Evolutionary conservation across 192 early-diverging fungal species (phyloP), one percentile per base, ranked within the genome.

Genomic region (Coemansia reversa): DNA sequence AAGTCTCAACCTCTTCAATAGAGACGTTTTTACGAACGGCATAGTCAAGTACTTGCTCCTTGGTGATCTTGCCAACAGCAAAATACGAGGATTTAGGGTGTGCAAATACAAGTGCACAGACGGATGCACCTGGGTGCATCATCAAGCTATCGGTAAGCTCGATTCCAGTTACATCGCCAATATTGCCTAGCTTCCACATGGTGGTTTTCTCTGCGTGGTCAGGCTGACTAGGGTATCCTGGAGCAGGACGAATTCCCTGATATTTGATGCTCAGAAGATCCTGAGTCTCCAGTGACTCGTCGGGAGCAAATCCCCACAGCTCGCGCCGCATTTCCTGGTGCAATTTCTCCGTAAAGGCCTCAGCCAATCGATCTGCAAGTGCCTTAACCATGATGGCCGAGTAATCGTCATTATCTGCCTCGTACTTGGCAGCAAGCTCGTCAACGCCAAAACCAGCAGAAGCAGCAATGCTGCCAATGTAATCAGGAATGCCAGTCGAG

Each of bases 371-470:
- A 74, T 97, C 95, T 6, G 95, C 95, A 28, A 97, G 80, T 1
- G 94, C 93, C 78, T 97, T 97, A 66, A 91, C 87, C 95, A 97
- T 95, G 70, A 97, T 97, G 53, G 88, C 86, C 29, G 81, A 85
- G 81, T 93, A 97, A 78, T 97, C 95, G 78, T 97, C 95, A 60
- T 90, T 89, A 52, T 89, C 87, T 1, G 74, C 76, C 55, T 91
- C 86, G 66, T 89, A 95, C 70, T 90, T 84, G n/a, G 77, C 84
- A n/a, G 87, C 88, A 55, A 92, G 78, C 62, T 91, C 92, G 69
- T 97, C 93, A 29, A 90, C 90, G 42, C 95, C 95, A 74, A 97
- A 95, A 8, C 93, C 93, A 33, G 88, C 86, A 22, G 90, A 90
- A 12, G 93, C 94, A 4, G 95, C 95, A 72, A 97, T 91, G 70